A percentile compares a stretch with the other conserved stretches of the same genome.
These are phyloP conservation scores for Pythium aristosporum DNA, from an alignment of 352 stramenopile species.

Conservation along the genomic window DNA sequence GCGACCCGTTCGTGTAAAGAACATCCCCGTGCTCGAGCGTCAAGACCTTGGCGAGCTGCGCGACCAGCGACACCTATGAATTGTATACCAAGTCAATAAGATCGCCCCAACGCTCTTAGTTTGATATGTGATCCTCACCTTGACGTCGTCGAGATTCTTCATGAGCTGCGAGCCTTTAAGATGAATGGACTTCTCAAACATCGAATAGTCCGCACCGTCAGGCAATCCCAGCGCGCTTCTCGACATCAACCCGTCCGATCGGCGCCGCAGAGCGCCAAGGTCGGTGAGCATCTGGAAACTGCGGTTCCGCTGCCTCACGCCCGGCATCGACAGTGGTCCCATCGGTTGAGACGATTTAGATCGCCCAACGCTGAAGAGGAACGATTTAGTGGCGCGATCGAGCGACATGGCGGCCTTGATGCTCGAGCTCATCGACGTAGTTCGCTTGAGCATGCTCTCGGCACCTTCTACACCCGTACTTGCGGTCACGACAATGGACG, in stretches of 20 bases:
- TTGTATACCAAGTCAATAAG: not conserved
- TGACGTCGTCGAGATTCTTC: constrained; percentile 82
- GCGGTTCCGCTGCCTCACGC: constrained; percentile 39
- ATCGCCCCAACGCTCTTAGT: not conserved
- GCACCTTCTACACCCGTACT: constrained; percentile 23
- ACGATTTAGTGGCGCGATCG: constrained; percentile 67
- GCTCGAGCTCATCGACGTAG: constrained; percentile 54
- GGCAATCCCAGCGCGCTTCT: constrained; percentile 19
- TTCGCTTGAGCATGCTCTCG: constrained; percentile 50
- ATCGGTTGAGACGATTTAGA: constrained; percentile 35
- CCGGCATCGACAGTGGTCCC: constrained; percentile 32
- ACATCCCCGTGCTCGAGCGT: constrained; percentile 56
- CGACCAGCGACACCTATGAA: constrained; percentile 57
- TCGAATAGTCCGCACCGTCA: constrained; percentile 65
- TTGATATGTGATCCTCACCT: constrained; percentile 26
- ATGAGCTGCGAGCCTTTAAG: constrained; percentile 83
- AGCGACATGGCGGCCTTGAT: constrained; percentile 70
- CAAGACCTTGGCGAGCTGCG: constrained; percentile 66
- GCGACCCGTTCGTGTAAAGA: constrained; percentile 46
- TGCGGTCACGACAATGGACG: constrained; percentile 27
- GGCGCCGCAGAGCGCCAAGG: constrained; percentile 4
- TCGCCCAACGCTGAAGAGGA: constrained; percentile 68
- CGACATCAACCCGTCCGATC: constrained; percentile 35
- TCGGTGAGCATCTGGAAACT: constrained; percentile 35
- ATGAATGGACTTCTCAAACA: constrained; percentile 85